Evolutionary conservation across 768 basidiomycete genomes (phyloP).

Genomic region (Rhodotorula diobovata): DNA sequence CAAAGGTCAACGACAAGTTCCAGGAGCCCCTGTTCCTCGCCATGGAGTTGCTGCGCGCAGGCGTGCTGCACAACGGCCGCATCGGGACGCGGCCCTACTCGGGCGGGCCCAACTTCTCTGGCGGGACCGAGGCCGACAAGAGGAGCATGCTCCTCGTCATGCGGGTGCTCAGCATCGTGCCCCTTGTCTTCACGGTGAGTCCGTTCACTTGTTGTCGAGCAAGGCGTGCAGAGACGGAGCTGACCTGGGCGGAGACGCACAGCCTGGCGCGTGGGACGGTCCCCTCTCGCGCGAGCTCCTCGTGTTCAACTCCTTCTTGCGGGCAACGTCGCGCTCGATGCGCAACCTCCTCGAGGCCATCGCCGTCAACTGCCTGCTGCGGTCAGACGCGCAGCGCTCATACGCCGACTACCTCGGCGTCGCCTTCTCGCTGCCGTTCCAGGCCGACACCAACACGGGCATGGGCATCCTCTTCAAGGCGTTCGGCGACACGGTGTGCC

Average conservation of each 20-base stretch:
- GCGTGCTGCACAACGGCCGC: constrained; percentile 68
- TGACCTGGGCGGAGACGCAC: not conserved
- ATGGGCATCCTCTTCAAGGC: constrained; percentile 97
- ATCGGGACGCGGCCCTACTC: constrained; percentile 37
- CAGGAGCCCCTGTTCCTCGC: constrained; percentile 93
- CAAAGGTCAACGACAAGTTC: constrained; percentile 93
- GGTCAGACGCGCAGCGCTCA: constrained; percentile 74
- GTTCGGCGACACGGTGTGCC: constrained; percentile 40
- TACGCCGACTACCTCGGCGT: constrained; percentile 91
- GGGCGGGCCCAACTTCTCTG: constrained; percentile 47
- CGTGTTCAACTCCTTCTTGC: constrained; percentile 96
- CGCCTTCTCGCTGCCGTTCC: constrained; percentile 86
- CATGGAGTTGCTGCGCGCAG: constrained; percentile 90
- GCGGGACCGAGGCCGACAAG: constrained; percentile 51
- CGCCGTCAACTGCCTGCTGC: constrained; percentile 85
- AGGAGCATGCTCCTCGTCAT: constrained; percentile 91
- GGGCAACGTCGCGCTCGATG: constrained; percentile 81
- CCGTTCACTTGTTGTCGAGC: not conserved
- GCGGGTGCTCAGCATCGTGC: constrained; percentile 91
- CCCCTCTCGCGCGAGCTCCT: constrained; percentile 92
- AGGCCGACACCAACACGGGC: constrained; percentile 92
- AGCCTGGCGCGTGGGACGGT: constrained; percentile 90
- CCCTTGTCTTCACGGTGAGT: constrained; percentile 83
- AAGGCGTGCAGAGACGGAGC: not conserved
- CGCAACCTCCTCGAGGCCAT: constrained; percentile 86